A percentile compares a stretch with the other conserved stretches of the same genome.
Evolutionary conservation across 1,284 basidiomycete species (phyloP).

Genomic region (Trametes pubescens): DNA sequence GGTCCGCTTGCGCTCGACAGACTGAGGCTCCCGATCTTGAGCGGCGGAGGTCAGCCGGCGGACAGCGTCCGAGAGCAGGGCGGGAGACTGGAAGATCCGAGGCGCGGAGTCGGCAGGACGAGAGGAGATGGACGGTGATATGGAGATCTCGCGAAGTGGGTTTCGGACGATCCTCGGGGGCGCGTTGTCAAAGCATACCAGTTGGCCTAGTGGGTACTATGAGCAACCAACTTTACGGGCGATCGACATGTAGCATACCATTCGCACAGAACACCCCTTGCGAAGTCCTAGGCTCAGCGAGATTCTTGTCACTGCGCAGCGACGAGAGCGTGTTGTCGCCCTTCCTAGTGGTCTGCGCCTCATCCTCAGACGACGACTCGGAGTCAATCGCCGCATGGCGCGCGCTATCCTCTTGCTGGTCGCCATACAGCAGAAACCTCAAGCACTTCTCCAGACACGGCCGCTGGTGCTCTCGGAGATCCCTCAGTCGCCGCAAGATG

Average conservation of each 20-base stretch:
- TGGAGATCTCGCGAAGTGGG: slow-evolving; percentile 57
- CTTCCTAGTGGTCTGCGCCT: slow-evolving; percentile 48
- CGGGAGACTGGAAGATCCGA: slow-evolving; percentile 66
- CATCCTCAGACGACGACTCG: slow-evolving; percentile 60
- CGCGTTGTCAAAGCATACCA: slow-evolving; percentile 87
- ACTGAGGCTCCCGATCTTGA: slow-evolving; percentile 53
- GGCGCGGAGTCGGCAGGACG: slow-evolving; percentile 45
- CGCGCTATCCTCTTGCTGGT: slow-evolving; percentile 52
- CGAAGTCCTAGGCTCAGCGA: slow-evolving; percentile 81
- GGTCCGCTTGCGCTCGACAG: slow-evolving; percentile 49
- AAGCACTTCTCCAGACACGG: slow-evolving; percentile 88
- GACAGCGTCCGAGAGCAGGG: slow-evolving; percentile 73
- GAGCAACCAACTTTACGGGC: neutral
- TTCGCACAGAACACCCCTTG: slow-evolving; percentile 89
- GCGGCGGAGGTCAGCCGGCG: slow-evolving; percentile 66
- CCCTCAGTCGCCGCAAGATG: slow-evolving; percentile 78
- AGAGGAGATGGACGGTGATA: slow-evolving; percentile 51
- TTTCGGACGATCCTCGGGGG: slow-evolving; percentile 74
- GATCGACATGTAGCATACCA: slow-evolving; percentile 54
- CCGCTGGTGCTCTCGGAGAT: slow-evolving; percentile 71
- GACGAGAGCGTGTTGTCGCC: slow-evolving; percentile 61
- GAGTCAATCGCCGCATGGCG: slow-evolving; percentile 55
- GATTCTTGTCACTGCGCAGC: slow-evolving; percentile 72
- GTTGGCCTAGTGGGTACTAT: slow-evolving; percentile 62
- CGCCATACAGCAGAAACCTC: slow-evolving; percentile 78